Base-by-base conservation (phyloP, 768 basidiomycete genomes). In the Leccinum aurantiacum region DNA sequence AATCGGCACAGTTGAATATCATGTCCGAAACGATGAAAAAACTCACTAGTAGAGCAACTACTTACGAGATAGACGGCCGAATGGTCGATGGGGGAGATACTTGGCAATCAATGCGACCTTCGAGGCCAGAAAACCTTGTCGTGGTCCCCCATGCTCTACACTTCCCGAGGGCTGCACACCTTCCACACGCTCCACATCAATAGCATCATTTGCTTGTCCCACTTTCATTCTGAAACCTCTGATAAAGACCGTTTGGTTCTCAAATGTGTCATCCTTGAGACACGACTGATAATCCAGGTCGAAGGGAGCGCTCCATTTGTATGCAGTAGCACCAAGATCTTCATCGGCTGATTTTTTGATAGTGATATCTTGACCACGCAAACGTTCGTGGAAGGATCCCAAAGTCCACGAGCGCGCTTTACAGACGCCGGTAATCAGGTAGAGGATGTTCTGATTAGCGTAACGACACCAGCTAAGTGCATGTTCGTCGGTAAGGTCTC, bases 101-200 rank as follows among this genome's bases (percentile, higher is more conserved):
- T 0, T 19, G 1, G 9, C 1, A 3, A 46, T 10, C 44, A 5
- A 13, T 46, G 44, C 5, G 0, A 19, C 0, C n/a, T n/a, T 46
- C 19, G 44, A 19, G 6, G 44, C 44, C 44, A 2, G 0, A 19
- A 6, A n/a, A 1, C 19, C 2, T 46, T 46, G 10, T 1, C 11
- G 44, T 41, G 3, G 17, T 41, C 17, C 6, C n/a, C 4, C 41
- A 44, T 0, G 10, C n/a, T 46, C 44, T 19, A 46, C 44, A 46
- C 10, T 19, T 19, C 44, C 44, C 44, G 4, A 0, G 6, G 19
- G 44, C 44, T 46, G 44, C 3, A 11, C 19, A 46, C 44, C 44
- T 19, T 46, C n/a, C 5, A 46, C 15, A 46, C 19, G 44, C 10
- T 19, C 44, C 19, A 46, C 19, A 46, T 19, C 44, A 17, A 41